Evolutionary conservation across 1,284 basidiomycete genomes (phyloP).

Genomic region (Chondrostereum purpureum): DNA sequence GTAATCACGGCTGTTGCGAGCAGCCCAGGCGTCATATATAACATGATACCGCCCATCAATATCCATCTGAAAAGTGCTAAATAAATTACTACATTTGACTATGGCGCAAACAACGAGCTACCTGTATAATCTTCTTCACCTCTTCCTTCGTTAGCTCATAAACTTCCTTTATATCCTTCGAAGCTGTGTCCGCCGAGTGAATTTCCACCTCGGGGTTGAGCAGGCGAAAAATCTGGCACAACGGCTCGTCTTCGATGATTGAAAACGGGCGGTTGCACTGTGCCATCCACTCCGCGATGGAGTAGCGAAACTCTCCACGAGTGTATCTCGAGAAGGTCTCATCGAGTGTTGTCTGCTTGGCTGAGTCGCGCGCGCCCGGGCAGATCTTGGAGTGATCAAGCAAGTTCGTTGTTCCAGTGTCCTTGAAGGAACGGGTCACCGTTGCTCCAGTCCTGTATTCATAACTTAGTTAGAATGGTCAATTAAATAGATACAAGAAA

Average conservation of each 20-base stretch:
- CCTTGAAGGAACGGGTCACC: not conserved
- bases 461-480: not conserved
- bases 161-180: not conserved
- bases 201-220: not conserved
- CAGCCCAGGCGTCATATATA: not conserved
- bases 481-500: not conserved
- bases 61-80: too few relatives aligned
- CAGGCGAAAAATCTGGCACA: not conserved
- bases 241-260: not conserved
- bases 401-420: not conserved
- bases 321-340: not conserved
- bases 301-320: not conserved
- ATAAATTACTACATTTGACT: too few relatives aligned
- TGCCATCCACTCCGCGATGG: not conserved
- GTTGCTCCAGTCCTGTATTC: not conserved
- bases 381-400: not conserved
- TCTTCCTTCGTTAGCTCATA: not conserved
- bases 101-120: not conserved
- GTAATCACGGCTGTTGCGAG: not conserved
- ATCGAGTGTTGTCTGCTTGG: not conserved
- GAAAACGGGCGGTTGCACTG: not conserved
- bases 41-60: not conserved
- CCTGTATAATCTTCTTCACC: not conserved
- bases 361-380: not conserved
- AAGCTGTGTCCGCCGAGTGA: not conserved